Evolutionary conservation across 78 protist species (phyloP), one percentile per base, ranked within the genome.

Genomic region (Planoprotostelium fungivorum): DNA sequence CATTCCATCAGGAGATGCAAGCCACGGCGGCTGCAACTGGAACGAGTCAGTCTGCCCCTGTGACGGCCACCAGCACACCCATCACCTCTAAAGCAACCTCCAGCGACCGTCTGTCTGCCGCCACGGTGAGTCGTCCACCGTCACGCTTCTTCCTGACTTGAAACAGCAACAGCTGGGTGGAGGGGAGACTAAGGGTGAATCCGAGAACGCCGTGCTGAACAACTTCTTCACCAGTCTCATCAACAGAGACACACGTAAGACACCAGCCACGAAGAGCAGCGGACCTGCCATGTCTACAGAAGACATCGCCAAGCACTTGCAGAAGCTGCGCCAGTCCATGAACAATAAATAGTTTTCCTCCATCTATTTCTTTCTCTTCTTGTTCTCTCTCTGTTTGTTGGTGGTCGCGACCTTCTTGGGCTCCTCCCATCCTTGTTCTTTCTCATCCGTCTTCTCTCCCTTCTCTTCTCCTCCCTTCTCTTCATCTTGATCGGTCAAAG

Each of bases 211-310:
- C 29, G 94, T 90, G 28, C 84, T 92, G 51, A 85, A 90, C 36
- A 92, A 89, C 51, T 92, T 92, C 91, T 92, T 92, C 63, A 92
- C 88, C 10, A 86, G 90, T 34, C 84, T 92, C 83, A 92, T 92
- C 29, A 87, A 91, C 1, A 92, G 88, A 51, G 94, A 92, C 85
- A 89, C 73, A 5, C 5, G 73, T 25, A 16, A 5, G 73, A n/a
- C n/a, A n/a, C n/a, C n/a, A n/a, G 31, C 73, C 73, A 16, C 73
- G 73, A 51, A 51, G 73, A 51, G 73, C 16, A 25, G 31, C 31
- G 73, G 31, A 51, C 73, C 73, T 16, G 73, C 73, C 73, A 5
- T 51, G 73, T 51, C 73, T 51, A 5, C 31, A 5, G 73, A 51
- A 51, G 73, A 51, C 73, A 51, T 51, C 73, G 73, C 73, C 31